These are phyloP conservation scores for Glycine latifolia DNA, from an alignment of 306 rosid genomes.

Conservation along the genomic window DNA sequence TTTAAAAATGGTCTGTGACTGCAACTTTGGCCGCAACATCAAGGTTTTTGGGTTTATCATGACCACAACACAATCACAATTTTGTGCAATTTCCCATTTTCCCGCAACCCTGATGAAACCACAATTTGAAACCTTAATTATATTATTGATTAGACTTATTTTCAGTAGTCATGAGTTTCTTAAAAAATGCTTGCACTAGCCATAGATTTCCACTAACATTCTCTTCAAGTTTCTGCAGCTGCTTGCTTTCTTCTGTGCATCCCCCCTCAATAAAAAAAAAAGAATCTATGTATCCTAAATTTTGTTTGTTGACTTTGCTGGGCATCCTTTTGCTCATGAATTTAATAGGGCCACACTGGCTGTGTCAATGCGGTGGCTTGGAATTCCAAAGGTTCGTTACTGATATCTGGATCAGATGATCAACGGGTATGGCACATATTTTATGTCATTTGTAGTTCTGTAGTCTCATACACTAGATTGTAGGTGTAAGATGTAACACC, in stretches of 20 bases:
- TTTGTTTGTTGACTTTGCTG: slow-evolving; percentile 19
- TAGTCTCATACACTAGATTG: slow-evolving; percentile 17
- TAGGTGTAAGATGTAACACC: slow-evolving; percentile 19
- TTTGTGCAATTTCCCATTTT: too few species aligned
- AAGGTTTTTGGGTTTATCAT: too few species aligned
- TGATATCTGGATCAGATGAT: slow-evolving; percentile 98
- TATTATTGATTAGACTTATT: too few species aligned
- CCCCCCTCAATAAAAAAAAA: neutral
- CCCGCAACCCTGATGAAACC: too few species aligned
- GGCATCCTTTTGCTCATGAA: slow-evolving; percentile 37
- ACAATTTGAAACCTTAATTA: too few species aligned
- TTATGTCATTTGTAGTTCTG: neutral
- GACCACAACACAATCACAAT: too few species aligned
- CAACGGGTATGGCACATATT: slow-evolving; percentile 64
- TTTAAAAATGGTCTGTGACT: too few species aligned
- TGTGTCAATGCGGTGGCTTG: slow-evolving; percentile 96
- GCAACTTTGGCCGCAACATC: too few species aligned
- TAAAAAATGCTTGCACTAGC: neutral
- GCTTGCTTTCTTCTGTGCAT: neutral
- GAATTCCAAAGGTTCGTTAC: slow-evolving; percentile 85
- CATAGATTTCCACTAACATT: neutral
- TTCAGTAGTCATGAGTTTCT: too few species aligned
- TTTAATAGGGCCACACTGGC: slow-evolving; percentile 84
- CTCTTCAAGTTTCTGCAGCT: slow-evolving; percentile 5
- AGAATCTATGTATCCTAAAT: neutral